Evolutionary conservation across 2,329 filamentous ascomycete genomes (phyloP).

Genomic region (Monosporascus sp.): DNA sequence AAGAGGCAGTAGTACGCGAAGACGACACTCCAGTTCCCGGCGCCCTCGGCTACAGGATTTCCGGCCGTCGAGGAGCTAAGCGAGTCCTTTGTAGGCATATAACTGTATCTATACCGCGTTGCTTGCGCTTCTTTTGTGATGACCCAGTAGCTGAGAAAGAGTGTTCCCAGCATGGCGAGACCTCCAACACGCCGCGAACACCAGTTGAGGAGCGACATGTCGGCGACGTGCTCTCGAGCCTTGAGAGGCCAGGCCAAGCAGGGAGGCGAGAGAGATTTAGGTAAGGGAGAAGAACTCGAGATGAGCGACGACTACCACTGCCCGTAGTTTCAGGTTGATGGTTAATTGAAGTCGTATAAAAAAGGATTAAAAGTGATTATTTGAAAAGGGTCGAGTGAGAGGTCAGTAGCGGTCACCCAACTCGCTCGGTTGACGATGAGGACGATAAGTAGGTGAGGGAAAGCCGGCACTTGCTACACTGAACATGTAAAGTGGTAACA

Average conservation of each 20-base stretch:
- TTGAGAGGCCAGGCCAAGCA: slow-evolving; percentile 12
- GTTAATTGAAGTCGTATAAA: too few relatives aligned
- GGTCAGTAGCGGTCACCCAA: not conserved
- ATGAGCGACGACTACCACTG: too few relatives aligned
- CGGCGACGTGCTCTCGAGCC: slow-evolving; percentile 15
- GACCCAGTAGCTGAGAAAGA: slow-evolving; percentile 49
- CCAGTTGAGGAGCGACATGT: slow-evolving; percentile 51
- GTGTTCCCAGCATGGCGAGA: slow-evolving; percentile 45
- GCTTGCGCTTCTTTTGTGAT: slow-evolving; percentile 44
- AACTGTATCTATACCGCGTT: slow-evolving; percentile 38
- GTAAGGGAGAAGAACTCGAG: slow-evolving; percentile 4
- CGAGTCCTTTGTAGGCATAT: slow-evolving; percentile 32
- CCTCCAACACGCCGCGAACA: slow-evolving; percentile 48
- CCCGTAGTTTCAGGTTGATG: too few relatives aligned
- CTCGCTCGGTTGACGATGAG: not conserved
- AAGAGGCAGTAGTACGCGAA: slow-evolving; percentile 62
- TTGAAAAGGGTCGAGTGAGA: not conserved
- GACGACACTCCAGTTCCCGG: slow-evolving; percentile 44
- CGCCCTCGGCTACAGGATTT: slow-evolving; percentile 31
- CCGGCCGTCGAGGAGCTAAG: slow-evolving; percentile 29
- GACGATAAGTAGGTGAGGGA: not conserved
- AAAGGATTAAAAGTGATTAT: too few relatives aligned
- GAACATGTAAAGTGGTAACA: not conserved
- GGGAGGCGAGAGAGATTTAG: slow-evolving; percentile 8
- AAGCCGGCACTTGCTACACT: not conserved